Base-by-base conservation (phyloP, 2,329 filamentous ascomycete genomes). In the Colletotrichum sp. region DNA sequence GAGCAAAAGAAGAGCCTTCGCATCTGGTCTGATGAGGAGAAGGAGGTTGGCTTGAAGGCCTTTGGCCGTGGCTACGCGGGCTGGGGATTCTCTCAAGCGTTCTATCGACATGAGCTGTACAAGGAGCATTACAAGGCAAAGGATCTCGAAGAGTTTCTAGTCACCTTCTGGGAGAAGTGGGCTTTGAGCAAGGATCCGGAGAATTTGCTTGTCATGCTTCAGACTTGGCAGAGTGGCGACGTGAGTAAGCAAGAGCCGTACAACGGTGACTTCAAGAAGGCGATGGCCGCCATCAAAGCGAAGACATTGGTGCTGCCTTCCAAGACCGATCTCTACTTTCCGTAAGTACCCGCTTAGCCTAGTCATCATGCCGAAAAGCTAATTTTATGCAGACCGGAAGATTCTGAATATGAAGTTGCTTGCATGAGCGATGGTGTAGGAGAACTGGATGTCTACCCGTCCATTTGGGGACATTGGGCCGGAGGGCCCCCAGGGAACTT, bases 281-380 rank as follows among this genome's bases (percentile, higher is more conserved):
- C 93, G 0, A 89, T 96, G 90, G 86, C 88, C 63, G 89, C 87
- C 4, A 95, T 96, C 83, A 94, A 93, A 81, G 93, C 94, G 2
- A 95, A 92, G 79, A 92, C 91, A 0, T 84, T 96, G 57, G 93
- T 96, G 5, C 83, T 96, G 16, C 95, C 95, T 0, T 85, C 88
- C 26, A 92, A 94, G 81, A 96, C 94, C 0, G 95, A 96, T 81
- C 87, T 96, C 6, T 96, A 96, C 81, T 96, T 97, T 78, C 93
- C 95, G 68, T 76, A 32, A 74, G 74, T 24, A 34, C 7, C 34
- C 16, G 14, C 13, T 4, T 5, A 4, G 4, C 9, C 13, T 13
- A 4, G 6, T n/a, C 12, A 1, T 68, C 78, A 9, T 78, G 28
- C 3, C 0, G 2, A 2, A 21, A 9, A 21, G 81, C 79, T 16